Percentiles rank a stretch among this genome's conserved stretches.
phyloP scores from a whole-genome alignment of 2,329 filamentous ascomycete species.

The Graphilbum sp. region DNA sequence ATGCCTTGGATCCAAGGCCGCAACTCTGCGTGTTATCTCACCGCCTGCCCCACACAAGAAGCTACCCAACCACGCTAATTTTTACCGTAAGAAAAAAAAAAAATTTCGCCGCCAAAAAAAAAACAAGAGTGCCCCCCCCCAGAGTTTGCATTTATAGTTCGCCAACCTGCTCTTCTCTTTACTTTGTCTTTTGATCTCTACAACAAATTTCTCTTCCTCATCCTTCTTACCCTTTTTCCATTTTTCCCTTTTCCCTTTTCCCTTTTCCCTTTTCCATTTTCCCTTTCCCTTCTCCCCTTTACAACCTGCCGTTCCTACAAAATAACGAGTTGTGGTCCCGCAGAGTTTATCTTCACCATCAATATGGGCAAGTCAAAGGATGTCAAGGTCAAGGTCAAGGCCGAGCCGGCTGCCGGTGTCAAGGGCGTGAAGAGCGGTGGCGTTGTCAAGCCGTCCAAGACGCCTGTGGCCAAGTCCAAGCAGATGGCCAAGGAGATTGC shows the following conservation, averaged over 20 bases:
- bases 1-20: too few species aligned
- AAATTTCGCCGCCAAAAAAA: constrained; percentile 10
- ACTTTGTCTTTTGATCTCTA: not conserved
- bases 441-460: constrained; percentile 50
- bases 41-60: constrained; percentile 10
- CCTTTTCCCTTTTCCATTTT: not conserved
- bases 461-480: constrained; percentile 51
- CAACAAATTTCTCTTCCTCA: too few species aligned
- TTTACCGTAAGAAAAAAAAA: not conserved
- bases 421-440: constrained; percentile 47
- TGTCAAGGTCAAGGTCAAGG: constrained; percentile 36
- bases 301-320: not conserved
- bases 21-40: too few species aligned
- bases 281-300: not conserved
- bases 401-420: constrained; percentile 24
- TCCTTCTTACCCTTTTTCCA: not conserved
- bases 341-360: not conserved
- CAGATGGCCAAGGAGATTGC: constrained; percentile 44
- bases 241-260: not conserved
- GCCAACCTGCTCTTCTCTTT: not conserved
- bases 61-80: constrained; percentile 9
- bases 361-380: constrained; percentile 54
- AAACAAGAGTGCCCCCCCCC: constrained; percentile 4
- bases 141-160: constrained; percentile 5
- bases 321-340: too few species aligned